Evolutionary conservation across 176 grass and related monocot species (phyloP).

Genomic region (Microstegium vimineum): DNA sequence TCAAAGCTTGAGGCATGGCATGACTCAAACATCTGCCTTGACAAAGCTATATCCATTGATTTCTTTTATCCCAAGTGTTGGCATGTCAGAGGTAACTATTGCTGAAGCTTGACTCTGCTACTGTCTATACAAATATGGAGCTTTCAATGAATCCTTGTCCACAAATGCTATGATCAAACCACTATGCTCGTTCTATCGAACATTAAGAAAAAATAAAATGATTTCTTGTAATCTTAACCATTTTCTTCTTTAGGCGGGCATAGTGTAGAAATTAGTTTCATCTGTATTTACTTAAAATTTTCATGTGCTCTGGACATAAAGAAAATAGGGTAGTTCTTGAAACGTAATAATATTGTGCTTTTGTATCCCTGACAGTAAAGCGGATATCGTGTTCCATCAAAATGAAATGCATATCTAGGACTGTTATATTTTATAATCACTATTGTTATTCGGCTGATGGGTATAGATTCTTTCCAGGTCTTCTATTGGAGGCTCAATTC

Average conservation of each 20-base stretch:
- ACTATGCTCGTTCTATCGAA: not conserved
- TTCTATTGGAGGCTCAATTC: conserved; percentile 69
- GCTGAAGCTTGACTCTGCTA: conserved; percentile 13
- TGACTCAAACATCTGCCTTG: conserved; percentile 74
- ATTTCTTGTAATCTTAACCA: not conserved
- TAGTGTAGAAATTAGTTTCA: not conserved
- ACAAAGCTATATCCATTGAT: conserved; percentile 59
- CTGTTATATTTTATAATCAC: not conserved
- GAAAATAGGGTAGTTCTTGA: not conserved
- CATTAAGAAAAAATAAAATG: not conserved
- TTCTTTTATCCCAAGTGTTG: conserved; percentile 68
- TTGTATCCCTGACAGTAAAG: not conserved
- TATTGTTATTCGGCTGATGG: not conserved
- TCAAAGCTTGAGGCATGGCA: conserved; percentile 70
- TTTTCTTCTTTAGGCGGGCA: not conserved
- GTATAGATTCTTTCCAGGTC: conserved; percentile 44
- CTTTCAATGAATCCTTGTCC: conserved; percentile 4
- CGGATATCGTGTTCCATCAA: not conserved
- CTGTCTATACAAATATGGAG: not conserved
- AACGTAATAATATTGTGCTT: not conserved
- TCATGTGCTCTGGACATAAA: not conserved
- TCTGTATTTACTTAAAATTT: not conserved
- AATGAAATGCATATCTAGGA: not conserved
- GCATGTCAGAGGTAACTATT: conserved; percentile 72
- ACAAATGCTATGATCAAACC: conserved; percentile 2